Base-by-base conservation (phyloP, 345 rosid species). In the Sapria himalayana region DNA sequence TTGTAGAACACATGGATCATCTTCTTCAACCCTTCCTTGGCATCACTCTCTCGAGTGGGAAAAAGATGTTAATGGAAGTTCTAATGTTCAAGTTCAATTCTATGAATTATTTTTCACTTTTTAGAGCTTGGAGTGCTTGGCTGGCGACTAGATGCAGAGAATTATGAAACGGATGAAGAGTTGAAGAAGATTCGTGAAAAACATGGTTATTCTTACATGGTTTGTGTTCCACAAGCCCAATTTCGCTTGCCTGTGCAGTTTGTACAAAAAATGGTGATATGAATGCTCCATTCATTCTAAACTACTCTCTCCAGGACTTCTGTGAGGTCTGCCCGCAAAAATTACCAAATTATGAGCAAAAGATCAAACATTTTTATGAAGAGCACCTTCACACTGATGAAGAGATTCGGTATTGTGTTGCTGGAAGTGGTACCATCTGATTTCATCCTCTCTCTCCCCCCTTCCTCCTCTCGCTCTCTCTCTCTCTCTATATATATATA, bases 311-410 rank as follows among this genome's bases (percentile, higher is more conserved):
- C 25, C 57, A 79, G 92, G 85, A 89, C 67, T 62, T 82, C 22
- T 65, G 78, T 33, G 95, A 82, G 67, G 86, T 79, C 50, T 82
- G 81, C 68, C 84, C 98, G 0, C 85, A 72, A 59, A 79, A 82
- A 65, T 75, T 79, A 19, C 86, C 70, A 42, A 77, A 84, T 46
- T 89, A 84, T 47, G 99, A 84, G 39, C 76, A 55, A 38, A 89
- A 84, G 62, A 82, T 89, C 0, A 89, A 84, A 48, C 64, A 60
- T 52, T 80, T 91, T 53, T 91, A 74, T 35, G 92, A 89, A 50
- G 93, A 89, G 39, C 99, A 84, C 68, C 65, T 89, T 36, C 99
- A 80, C 60, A 89, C 95, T 19, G 95, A 89, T 62, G 95, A 89
- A 50, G 99, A 84, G 84, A 89, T 84, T 45, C 84, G 92, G 44